phyloP scores from a whole-genome alignment of 139 green algal genomes.

The Chlorella sp. region DNA sequence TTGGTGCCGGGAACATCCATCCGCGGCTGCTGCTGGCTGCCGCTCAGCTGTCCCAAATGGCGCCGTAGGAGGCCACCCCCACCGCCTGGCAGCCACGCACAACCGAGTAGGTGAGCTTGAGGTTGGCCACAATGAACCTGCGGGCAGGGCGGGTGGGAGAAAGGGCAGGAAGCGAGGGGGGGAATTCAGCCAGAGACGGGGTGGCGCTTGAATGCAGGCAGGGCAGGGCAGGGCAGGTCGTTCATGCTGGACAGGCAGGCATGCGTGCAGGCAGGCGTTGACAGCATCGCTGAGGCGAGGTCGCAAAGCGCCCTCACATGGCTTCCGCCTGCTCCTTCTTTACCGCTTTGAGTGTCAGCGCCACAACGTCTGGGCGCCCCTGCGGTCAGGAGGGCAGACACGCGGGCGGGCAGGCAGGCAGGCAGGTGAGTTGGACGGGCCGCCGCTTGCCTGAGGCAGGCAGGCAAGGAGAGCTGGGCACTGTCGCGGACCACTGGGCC shows the following conservation, averaged over 20 bases:
- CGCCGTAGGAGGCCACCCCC: conserved; percentile 6
- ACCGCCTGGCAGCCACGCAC: conserved; percentile 24
- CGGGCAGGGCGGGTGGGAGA: neutral
- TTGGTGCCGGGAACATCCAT: no score
- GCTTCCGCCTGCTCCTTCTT: neutral
- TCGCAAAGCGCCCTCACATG: neutral
- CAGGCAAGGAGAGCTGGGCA: no score
- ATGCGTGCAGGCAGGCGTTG: neutral
- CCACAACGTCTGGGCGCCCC: neutral
- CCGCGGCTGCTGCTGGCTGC: no score
- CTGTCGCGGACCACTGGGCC: no score
- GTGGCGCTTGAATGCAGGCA: neutral
- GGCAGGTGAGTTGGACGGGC: neutral
- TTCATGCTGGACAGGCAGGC: neutral
- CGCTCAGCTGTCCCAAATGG: conserved; percentile 2
- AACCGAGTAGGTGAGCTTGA: neutral
- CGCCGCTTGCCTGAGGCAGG: no score
- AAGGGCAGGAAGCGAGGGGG: neutral
- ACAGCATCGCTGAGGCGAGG: neutral
- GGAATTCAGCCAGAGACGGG: neutral
- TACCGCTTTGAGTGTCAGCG: neutral
- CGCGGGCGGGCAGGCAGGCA: no score
- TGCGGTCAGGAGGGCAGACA: neutral
- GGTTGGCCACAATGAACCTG: conserved; percentile 27
- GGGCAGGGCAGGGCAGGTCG: neutral